Evolutionary conservation across 2,329 filamentous ascomycete genomes (phyloP).

Genomic region (Pseudogymnoascus sp.): DNA sequence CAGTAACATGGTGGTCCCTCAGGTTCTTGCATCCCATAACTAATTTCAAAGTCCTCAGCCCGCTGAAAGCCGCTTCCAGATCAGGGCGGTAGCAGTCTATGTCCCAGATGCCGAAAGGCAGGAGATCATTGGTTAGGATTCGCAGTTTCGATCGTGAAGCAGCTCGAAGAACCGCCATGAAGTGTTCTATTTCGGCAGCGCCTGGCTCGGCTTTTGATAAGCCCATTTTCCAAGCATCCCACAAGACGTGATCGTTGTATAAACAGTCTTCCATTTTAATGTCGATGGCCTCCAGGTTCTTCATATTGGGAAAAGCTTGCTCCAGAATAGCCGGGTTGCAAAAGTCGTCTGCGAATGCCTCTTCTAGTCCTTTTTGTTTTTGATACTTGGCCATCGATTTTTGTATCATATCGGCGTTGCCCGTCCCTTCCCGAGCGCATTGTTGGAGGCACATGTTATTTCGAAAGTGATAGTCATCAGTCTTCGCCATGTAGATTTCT

Average conservation of each 20-base stretch:
- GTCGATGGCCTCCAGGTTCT: constrained; percentile 17
- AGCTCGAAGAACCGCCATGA: constrained; percentile 4
- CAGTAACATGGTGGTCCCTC: background rate
- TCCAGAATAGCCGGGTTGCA: constrained; percentile 16
- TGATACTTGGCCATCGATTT: constrained; percentile 26
- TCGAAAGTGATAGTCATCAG: constrained; percentile 25
- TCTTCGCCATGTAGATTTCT: constrained; percentile 21
- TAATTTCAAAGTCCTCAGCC: background rate
- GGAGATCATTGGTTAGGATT: background rate
- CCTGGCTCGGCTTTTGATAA: constrained; percentile 3
- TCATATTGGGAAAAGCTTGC: constrained; percentile 15
- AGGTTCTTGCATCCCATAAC: background rate
- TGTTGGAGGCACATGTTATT: constrained; percentile 25
- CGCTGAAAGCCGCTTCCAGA: background rate
- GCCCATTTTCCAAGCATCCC: constrained; percentile 1
- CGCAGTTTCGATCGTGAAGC: background rate
- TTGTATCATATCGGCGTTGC: constrained; percentile 22
- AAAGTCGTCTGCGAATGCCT: constrained; percentile 16
- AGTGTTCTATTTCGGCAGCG: background rate
- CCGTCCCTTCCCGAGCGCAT: constrained; percentile 21
- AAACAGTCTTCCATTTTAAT: constrained; percentile 13
- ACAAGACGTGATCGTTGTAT: background rate
- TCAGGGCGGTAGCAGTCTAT: background rate
- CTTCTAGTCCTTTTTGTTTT: constrained; percentile 23
- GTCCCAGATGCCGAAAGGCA: background rate